Percentiles rank a stretch among this genome's conserved stretches.
phyloP scores from a whole-genome alignment of 2,329 filamentous ascomycete species.

The Colletotrichum tanaceti region DNA sequence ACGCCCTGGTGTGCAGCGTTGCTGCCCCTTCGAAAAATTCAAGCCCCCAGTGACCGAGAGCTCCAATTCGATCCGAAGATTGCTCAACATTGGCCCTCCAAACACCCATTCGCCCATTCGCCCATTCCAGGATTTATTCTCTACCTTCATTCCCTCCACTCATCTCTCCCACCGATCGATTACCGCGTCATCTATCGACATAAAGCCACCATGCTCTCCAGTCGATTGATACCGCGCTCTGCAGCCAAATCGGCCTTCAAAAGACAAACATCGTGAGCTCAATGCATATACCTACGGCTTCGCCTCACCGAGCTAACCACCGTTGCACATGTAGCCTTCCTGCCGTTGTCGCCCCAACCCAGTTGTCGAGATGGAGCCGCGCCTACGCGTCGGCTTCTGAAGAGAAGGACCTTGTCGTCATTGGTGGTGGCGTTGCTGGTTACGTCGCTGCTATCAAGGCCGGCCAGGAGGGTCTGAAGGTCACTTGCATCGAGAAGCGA shows the following conservation, averaged over 20 bases:
- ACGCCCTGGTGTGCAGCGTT: neutral
- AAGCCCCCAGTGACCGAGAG: conserved; percentile 18
- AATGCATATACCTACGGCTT: conserved; percentile 39
- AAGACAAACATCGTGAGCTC: conserved; percentile 61
- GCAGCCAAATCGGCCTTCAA: conserved; percentile 68
- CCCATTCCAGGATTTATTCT: conserved; percentile 23
- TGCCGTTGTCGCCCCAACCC: conserved; percentile 56
- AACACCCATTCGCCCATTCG: conserved; percentile 23
- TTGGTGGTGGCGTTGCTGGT: conserved; percentile 96
- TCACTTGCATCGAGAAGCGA: conserved; percentile 98
- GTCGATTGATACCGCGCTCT: conserved; percentile 70
- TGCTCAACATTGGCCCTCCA: conserved; percentile 9
- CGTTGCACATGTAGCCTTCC: conserved; percentile 57
- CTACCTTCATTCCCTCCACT: conserved; percentile 13
- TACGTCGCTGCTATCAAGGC: conserved; percentile 99
- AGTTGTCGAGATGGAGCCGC: conserved; percentile 65
- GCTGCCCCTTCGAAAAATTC: conserved; percentile 21
- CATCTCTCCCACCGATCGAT: conserved; percentile 43
- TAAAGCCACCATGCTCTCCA: conserved; percentile 66
- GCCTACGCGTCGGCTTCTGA: conserved; percentile 71
- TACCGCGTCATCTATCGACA: conserved; percentile 42
- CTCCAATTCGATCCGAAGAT: conserved; percentile 20
- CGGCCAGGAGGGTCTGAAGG: conserved; percentile 96
- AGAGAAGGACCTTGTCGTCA: conserved; percentile 97
- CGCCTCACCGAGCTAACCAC: conserved; percentile 21